Evolutionary conservation across 2,329 filamentous ascomycete species (phyloP), one percentile per base, ranked within the genome.

Genomic region (Xylaria sp.): DNA sequence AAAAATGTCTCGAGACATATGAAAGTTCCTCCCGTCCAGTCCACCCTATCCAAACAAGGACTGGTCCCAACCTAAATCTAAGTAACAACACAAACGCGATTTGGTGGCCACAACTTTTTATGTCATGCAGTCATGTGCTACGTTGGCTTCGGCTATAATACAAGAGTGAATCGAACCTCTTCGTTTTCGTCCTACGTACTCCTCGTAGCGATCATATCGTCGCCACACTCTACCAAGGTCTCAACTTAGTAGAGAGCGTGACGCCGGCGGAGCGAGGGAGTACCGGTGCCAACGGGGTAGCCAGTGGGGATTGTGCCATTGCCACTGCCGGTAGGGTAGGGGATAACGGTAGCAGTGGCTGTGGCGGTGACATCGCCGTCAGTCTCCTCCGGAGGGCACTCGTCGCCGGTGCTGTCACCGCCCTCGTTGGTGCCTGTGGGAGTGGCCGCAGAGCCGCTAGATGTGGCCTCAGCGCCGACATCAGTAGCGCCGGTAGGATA

Each of bases 241-340:
- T 23, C 0, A 15, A 38, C 54, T 66, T 72, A 73, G 65, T 73
- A 73, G 54, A 71, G 66, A 0, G 59, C 15, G 66, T 71, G 59
- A 28, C 69, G 65, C n/a, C 57, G 58, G 20, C 49, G 13, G 23
- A 65, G 33, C 6, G 36, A 28, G 20, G 70, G 66, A 31, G 26
- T 7, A 38, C 66, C 70, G 17, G 70, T 72, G 71, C 80, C 81
- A 63, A 80, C 79, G 67, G 81, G 79, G 69, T 49, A 59, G n/a
- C 75, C 48, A 20, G 65, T 61, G 11, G 68, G 57, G 28, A 61
- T 69, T 56, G 79, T 70, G 65, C 68, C 69, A 59, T 81, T 74
- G 66, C 66, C 64, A 62, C 81, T 74, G 61, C 68, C 66, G 60
- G 75, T 77, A 59, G 83, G 83, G 79, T 79, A 83, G 71, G 83